These are phyloP conservation scores for Calamus simplicifolius DNA, from an alignment of 176 grass and related monocot species.

Conservation along the genomic window DNA sequence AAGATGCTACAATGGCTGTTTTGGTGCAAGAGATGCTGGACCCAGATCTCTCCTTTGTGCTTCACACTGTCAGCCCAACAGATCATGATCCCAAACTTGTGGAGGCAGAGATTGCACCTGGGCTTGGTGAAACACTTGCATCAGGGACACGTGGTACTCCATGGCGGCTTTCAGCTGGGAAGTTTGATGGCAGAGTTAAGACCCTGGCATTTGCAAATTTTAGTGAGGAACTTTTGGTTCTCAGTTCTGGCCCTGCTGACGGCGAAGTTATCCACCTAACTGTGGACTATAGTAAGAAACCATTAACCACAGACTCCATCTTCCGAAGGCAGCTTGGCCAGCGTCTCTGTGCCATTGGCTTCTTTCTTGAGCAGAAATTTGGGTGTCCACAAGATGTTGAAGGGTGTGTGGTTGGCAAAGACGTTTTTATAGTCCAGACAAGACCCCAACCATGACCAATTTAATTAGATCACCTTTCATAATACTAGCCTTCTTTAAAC, in stretches of 20 bases:
- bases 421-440: slow-evolving; percentile 88
- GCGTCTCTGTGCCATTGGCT: slow-evolving; percentile 62
- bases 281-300: slow-evolving; percentile 85
- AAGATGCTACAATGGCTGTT: slow-evolving; percentile 74
- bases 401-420: slow-evolving; percentile 71
- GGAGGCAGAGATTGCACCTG: slow-evolving; percentile 67
- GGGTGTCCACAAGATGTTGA: slow-evolving; percentile 82
- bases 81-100: slow-evolving; percentile 63
- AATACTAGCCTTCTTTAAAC: not conserved
- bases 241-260: slow-evolving; percentile 49
- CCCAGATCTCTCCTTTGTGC: slow-evolving; percentile 81
- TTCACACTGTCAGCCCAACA: slow-evolving; percentile 67
- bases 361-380: slow-evolving; percentile 86
- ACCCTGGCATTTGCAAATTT: slow-evolving; percentile 96
- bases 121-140: slow-evolving; percentile 84
- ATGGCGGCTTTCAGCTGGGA: slow-evolving; percentile 72
- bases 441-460: slow-evolving; percentile 55
- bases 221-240: slow-evolving; percentile 67
- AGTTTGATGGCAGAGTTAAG: slow-evolving; percentile 50
- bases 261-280: slow-evolving; percentile 50
- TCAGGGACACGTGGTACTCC: slow-evolving; percentile 87
- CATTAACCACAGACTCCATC: slow-evolving; percentile 48
- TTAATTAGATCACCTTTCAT: not conserved
- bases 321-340: slow-evolving; percentile 72
- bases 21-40: slow-evolving; percentile 88